Evolutionary conservation across 176 grass and related monocot species (phyloP).

Genomic region (Rhipidocladum racemiflorum): DNA sequence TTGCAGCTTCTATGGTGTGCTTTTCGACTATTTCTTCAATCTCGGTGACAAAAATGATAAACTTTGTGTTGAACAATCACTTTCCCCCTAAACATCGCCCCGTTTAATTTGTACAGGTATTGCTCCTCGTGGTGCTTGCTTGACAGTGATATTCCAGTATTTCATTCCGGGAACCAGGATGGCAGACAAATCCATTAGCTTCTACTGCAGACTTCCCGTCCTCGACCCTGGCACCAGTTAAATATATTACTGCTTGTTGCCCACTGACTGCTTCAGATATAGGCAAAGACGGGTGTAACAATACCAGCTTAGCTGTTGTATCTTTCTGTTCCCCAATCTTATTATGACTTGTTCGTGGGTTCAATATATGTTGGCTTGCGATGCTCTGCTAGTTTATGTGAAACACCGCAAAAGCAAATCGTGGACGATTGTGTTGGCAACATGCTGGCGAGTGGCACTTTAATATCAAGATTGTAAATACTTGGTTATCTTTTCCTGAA

Average conservation of each 20-base stretch:
- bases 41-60: not conserved
- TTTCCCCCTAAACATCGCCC: not conserved
- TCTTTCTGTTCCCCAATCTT: conserved; percentile 5
- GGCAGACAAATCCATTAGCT: conserved; percentile 70
- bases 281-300: conserved; percentile 5
- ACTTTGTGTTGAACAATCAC: not conserved
- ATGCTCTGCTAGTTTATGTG: conserved; percentile 14
- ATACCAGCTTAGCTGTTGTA: not conserved
- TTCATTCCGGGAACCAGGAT: conserved; percentile 43
- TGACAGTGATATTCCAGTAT: too few relatives aligned
- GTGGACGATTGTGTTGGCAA: not conserved
- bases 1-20: conserved; percentile 84
- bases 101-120: conserved; percentile 56
- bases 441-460: too few relatives aligned
- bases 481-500: too few relatives aligned
- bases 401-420: not conserved
- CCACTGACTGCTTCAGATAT: not conserved
- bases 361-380: conserved; percentile 22
- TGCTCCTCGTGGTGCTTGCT: conserved; percentile 23
- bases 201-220: conserved; percentile 94
- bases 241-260: conserved; percentile 14
- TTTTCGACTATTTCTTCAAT: conserved; percentile 19
- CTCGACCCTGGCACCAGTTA: conserved; percentile 72
- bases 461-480: too few relatives aligned
- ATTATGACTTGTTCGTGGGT: conserved; percentile 13